Conservation (phyloP, 1,284 basidiomycete genomes). For the Ceratobasidium sp. region DNA sequence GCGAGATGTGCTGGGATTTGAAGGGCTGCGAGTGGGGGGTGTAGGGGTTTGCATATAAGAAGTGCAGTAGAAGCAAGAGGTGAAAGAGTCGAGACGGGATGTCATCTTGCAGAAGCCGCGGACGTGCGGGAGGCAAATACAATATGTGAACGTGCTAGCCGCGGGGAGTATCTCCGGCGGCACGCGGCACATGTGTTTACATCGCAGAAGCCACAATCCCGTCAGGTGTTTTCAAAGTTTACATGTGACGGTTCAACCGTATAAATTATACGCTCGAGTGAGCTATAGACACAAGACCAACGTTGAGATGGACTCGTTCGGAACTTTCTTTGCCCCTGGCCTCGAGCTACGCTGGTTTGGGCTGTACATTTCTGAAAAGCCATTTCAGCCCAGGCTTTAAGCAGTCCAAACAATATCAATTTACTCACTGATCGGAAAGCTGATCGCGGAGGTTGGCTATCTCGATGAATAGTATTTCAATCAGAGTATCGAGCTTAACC, state of each 20-base stretch:
- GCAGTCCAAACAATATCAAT: too few relatives aligned
- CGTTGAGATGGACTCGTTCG: too few relatives aligned
- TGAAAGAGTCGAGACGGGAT: slow-evolving; percentile 4
- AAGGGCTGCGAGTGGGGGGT: too few relatives aligned
- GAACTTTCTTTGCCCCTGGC: too few relatives aligned
- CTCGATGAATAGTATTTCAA: not conserved
- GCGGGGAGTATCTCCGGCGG: not conserved
- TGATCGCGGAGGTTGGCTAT: not conserved
- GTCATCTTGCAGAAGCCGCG: slow-evolving; percentile 7
- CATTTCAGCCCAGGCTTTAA: too few relatives aligned
- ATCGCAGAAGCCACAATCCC: not conserved
- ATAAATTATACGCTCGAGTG: too few relatives aligned
- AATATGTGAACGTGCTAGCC: not conserved
- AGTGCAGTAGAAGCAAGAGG: slow-evolving; percentile 5
- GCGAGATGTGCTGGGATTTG: not conserved
- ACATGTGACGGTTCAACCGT: too few relatives aligned
- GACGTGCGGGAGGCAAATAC: not conserved
- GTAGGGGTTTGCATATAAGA: too few relatives aligned
- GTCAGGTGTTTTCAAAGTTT: too few relatives aligned
- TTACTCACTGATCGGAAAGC: not conserved
- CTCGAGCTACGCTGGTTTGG: too few relatives aligned
- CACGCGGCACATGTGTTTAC: not conserved
- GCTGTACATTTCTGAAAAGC: too few relatives aligned
- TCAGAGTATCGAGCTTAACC: not conserved
- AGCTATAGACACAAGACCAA: too few relatives aligned